Base-by-base conservation (phyloP, 2,329 filamentous ascomycete species). In the Fonsecaea multimorphosa region DNA sequence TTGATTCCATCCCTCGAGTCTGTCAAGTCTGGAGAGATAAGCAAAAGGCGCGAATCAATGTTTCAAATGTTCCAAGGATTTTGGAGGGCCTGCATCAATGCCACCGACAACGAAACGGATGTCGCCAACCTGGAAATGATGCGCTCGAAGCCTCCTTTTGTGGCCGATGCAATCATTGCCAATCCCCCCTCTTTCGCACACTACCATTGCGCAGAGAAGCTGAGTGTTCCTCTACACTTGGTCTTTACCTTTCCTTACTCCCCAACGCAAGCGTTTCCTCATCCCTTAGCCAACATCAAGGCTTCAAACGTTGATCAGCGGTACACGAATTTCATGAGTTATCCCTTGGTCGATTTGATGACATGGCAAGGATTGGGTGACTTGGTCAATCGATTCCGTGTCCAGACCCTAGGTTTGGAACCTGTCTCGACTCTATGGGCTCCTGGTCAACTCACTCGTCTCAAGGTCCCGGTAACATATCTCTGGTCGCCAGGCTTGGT, bases 61-160 rank as follows among this genome's bases (percentile, higher is more conserved):
- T 89, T 86, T 1, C 88, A 90, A 67, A 94, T 94, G 89, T 92
- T 94, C 73, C 84, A 91, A 66, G 91, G 91, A 0, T 93, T 92
- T 78, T 94, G 91, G 91, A 80, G 89, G 31, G 88, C 90, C 0
- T 94, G 91, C 72, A 86, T 91, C 72, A 89, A 72, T 64, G 65
- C 71, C 1, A 91, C 87, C 0, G 90, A 92, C 68, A 87, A 91
- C 69, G 86, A 89, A 72, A 85, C 81, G 24, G 86, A 91, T 72
- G 73, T 78, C 1, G 78, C 81, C 12, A 91, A 89, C 70, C 72
- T 85, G 32, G 88, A 86, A 73, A 86, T 90, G 84, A 87, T 91
- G 84, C 86, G 85, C 0, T 76, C 82, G 6, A 87, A 84, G 52
- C 44, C 63, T 46, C 76, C 75, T 1, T 78, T 78, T 64, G 71